These are phyloP conservation scores for Kodamaea leandrae DNA, from an alignment of 805 yeast species.

Conservation along the genomic window DNA sequence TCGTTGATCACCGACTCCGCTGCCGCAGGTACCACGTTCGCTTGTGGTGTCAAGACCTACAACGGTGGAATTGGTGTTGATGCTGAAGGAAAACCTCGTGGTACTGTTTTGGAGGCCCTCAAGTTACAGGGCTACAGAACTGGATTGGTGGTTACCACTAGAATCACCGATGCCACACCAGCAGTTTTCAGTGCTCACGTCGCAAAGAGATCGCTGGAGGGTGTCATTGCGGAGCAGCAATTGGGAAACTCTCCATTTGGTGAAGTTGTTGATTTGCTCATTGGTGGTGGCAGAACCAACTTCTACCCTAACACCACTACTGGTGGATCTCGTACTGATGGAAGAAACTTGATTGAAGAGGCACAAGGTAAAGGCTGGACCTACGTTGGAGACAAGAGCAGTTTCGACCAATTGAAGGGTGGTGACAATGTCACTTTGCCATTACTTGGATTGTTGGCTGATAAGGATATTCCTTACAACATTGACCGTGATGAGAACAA, in stretches of 20 bases:
- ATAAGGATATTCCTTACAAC: slow-evolving; percentile 79
- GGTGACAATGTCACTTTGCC: slow-evolving; percentile 75
- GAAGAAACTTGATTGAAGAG: slow-evolving; percentile 61
- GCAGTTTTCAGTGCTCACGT: slow-evolving; percentile 85
- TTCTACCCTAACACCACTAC: slow-evolving; percentile 61
- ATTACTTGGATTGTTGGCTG: slow-evolving; percentile 70
- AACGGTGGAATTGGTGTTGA: slow-evolving; percentile 92
- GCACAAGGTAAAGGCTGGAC: slow-evolving; percentile 65
- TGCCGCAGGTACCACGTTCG: slow-evolving; percentile 94
- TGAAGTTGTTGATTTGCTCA: slow-evolving; percentile 72
- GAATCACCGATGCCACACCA: slow-evolving; percentile 94
- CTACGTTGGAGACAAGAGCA: slow-evolving; percentile 56
- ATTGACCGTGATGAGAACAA: slow-evolving; percentile 62
- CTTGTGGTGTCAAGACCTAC: slow-evolving; percentile 79
- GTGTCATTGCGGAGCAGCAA: slow-evolving; percentile 83
- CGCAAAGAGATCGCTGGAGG: slow-evolving; percentile 72
- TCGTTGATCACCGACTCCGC: slow-evolving; percentile 91
- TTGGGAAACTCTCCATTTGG: slow-evolving; percentile 81
- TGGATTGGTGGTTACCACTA: slow-evolving; percentile 89
- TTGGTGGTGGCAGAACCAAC: slow-evolving; percentile 91
- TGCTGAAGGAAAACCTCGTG: slow-evolving; percentile 69
- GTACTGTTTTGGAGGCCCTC: slow-evolving; percentile 84
- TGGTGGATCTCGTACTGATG: slow-evolving; percentile 66
- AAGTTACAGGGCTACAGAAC: slow-evolving; percentile 77
- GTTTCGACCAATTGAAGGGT: slow-evolving; percentile 50